phyloP scores from a whole-genome alignment of 495 filamentous ascomycete genomes.

The Daldinia vernicosa region DNA sequence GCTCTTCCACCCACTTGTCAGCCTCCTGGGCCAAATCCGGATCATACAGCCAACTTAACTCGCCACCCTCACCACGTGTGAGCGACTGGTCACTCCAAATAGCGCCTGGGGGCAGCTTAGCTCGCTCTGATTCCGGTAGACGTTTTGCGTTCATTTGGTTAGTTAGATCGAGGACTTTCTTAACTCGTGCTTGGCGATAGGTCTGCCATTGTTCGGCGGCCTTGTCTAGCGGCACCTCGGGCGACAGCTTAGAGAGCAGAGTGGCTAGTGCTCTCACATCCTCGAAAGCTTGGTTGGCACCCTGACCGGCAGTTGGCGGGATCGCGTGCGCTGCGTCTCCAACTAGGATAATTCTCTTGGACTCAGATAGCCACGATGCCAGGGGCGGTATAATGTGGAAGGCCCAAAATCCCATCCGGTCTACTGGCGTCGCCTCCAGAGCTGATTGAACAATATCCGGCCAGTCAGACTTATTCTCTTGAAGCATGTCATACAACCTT shows the following conservation, averaged over 20 bases:
- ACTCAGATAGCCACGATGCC: conserved; percentile 48
- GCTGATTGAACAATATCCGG: conserved; percentile 35
- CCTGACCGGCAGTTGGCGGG: conserved; percentile 50
- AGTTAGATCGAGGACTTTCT: conserved; percentile 35
- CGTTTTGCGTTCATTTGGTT: conserved; percentile 34
- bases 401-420: conserved; percentile 33
- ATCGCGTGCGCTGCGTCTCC: conserved; percentile 58
- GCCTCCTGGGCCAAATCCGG: conserved; percentile 25
- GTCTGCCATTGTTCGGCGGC: conserved; percentile 35
- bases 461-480: conserved; percentile 31
- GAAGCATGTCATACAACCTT: conserved; percentile 35
- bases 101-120: conserved; percentile 9
- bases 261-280: conserved; percentile 44
- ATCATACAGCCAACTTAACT: conserved; percentile 37
- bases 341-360: conserved; percentile 45
- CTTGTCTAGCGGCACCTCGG: conserved; percentile 16
- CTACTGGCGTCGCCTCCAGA: conserved; percentile 11
- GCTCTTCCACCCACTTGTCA: conserved; percentile 29
- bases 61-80: conserved; percentile 26
- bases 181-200: conserved; percentile 31
- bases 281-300: conserved; percentile 48
- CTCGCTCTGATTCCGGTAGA: conserved; percentile 25
- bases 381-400: conserved; percentile 29
- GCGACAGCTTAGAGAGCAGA: conserved; percentile 28
- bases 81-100: conserved; percentile 18